Conservation (phyloP, 2,329 filamentous ascomycete species). For the Cercospora beticola region DNA sequence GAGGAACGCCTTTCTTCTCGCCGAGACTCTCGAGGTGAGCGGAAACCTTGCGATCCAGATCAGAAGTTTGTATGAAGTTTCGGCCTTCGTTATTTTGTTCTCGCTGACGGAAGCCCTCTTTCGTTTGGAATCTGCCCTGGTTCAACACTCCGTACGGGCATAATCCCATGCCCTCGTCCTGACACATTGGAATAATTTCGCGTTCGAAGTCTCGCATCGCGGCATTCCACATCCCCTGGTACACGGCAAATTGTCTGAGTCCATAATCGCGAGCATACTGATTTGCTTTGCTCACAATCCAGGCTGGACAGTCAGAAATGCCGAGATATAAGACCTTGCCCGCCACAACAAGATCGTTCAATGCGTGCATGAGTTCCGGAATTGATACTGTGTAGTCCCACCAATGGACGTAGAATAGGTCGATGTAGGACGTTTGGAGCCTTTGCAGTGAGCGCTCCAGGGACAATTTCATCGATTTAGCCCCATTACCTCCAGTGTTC, state of each 20-base stretch:
- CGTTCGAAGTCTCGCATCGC: conserved; percentile 46
- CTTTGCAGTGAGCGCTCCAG: neutral
- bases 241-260: conserved; percentile 39
- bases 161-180: conserved; percentile 34
- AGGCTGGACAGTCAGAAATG: conserved; percentile 46
- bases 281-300: conserved; percentile 44
- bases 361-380: conserved; percentile 45
- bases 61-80: neutral
- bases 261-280: conserved; percentile 41
- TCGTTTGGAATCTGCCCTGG: conserved; percentile 46
- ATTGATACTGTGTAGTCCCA: neutral
- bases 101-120: conserved; percentile 48
- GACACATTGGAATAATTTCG: conserved; percentile 48
- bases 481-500: neutral
- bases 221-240: conserved; percentile 44
- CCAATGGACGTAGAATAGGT: neutral
- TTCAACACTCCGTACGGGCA: conserved; percentile 55
- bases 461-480: neutral
- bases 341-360: conserved; percentile 43
- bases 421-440: neutral
- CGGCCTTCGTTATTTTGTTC: conserved; percentile 29
- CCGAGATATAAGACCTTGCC: conserved; percentile 50
- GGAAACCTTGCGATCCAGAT: neutral
- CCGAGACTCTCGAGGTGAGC: neutral
- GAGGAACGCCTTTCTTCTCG: neutral